Conservation (phyloP, 2,329 filamentous ascomycete species). For the Zelopaecilomyces penicillatus region DNA sequence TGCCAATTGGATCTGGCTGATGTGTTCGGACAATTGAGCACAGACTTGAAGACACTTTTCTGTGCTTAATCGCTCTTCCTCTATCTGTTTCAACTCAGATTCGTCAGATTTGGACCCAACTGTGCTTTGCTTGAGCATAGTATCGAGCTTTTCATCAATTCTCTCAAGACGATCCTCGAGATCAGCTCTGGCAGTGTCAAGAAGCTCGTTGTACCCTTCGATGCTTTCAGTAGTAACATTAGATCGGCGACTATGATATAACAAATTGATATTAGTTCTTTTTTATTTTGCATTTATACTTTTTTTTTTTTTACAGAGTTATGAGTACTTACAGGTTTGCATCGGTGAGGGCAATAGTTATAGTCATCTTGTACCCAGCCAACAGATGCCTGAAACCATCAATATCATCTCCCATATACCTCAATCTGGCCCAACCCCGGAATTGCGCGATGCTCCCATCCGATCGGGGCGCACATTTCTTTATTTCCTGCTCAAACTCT, state of each 20-base stretch:
- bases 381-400: conserved; percentile 31
- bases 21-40: conserved; percentile 13
- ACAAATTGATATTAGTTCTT: no score
- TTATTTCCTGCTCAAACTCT: conserved; percentile 31
- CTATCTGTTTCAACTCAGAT: conserved; percentile 7
- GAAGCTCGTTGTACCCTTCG: conserved; percentile 6
- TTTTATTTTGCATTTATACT: no score
- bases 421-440: conserved; percentile 35
- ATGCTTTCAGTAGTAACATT: conserved; percentile 7
- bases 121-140: conserved; percentile 1
- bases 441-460: conserved; percentile 28
- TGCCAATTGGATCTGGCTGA: conserved; percentile 10
- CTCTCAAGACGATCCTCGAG: conserved; percentile 10
- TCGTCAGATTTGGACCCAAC: conserved; percentile 1
- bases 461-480: conserved; percentile 26
- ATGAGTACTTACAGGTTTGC: conserved; percentile 13
- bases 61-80: conserved; percentile 13
- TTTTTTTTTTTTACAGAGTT: not conserved
- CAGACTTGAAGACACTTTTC: conserved; percentile 15
- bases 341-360: conserved; percentile 13
- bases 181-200: conserved; percentile 9
- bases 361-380: conserved; percentile 29
- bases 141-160: conserved; percentile 11
- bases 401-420: conserved; percentile 36
- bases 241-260: conserved; percentile 5